Evolutionary conservation across 805 yeast genomes (phyloP).

Genomic region (Candida insectorum): DNA sequence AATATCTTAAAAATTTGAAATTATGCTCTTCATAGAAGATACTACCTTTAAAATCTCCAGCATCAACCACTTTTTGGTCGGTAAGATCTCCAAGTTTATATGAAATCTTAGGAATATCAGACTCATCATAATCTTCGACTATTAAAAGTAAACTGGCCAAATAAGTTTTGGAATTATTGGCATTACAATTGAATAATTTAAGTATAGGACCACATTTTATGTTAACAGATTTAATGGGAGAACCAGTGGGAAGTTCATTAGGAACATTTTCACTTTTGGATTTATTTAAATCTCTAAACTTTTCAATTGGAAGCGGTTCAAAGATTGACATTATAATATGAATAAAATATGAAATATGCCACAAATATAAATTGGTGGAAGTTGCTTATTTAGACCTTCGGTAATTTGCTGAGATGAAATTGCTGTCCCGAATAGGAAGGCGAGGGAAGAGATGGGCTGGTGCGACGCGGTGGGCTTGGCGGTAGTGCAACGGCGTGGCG

Average conservation of each 20-base stretch:
- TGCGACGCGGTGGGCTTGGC: constrained; percentile 1
- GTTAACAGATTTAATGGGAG: constrained; percentile 28
- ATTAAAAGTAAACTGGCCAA: constrained; percentile 70
- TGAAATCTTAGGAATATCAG: constrained; percentile 25
- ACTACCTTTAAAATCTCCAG: constrained; percentile 48
- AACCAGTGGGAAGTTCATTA: constrained; percentile 23
- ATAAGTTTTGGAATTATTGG: constrained; percentile 48
- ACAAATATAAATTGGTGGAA: too few relatives aligned
- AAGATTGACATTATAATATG: constrained; percentile 1
- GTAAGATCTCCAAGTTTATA: constrained; percentile 37
- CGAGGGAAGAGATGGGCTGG: background rate
- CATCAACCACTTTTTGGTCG: constrained; percentile 3
- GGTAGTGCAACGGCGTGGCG: background rate
- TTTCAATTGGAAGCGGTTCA: constrained; percentile 21
- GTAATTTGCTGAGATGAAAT: background rate
- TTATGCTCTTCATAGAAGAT: constrained; percentile 42
- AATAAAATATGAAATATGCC: background rate
- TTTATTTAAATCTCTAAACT: constrained; percentile 26
- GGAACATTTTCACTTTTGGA: constrained; percentile 21
- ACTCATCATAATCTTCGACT: constrained; percentile 35
- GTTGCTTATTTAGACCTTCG: constrained; percentile 1
- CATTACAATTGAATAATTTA: constrained; percentile 61
- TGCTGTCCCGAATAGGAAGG: too few relatives aligned
- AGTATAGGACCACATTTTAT: constrained; percentile 77
- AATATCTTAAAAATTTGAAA: constrained; percentile 64